Evolutionary conservation across 2,329 filamentous ascomycete species (phyloP).

Genomic region (Alternaria triticina): DNA sequence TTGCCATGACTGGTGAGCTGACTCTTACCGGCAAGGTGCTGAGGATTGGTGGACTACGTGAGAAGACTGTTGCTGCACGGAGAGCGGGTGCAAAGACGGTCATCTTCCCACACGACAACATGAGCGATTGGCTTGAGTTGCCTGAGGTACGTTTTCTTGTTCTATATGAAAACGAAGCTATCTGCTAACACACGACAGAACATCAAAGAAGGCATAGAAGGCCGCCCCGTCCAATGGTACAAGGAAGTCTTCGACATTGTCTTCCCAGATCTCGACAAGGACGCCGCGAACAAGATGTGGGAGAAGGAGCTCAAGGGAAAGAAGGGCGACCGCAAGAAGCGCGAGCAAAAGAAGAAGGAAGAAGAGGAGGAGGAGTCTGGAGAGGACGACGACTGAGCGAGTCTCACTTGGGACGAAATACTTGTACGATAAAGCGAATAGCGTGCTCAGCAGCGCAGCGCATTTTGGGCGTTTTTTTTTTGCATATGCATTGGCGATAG

Average conservation of each 20-base stretch:
- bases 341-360: slow-evolving; percentile 51
- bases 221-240: slow-evolving; percentile 92
- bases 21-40: slow-evolving; percentile 97
- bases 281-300: slow-evolving; percentile 75
- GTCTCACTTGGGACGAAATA: slow-evolving; percentile 10
- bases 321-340: slow-evolving; percentile 45
- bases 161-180: too few species aligned
- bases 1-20: slow-evolving; percentile 97
- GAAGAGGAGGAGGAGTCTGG: slow-evolving; percentile 54
- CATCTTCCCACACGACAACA: slow-evolving; percentile 93
- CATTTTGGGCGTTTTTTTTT: slow-evolving; percentile 22
- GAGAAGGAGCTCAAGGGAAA: slow-evolving; percentile 62
- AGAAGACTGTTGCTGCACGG: slow-evolving; percentile 96
- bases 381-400: slow-evolving; percentile 40
- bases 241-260: slow-evolving; percentile 89
- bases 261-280: slow-evolving; percentile 79
- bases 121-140: slow-evolving; percentile 95
- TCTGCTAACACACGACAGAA: slow-evolving; percentile 66
- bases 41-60: slow-evolving; percentile 88
- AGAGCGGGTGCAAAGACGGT: slow-evolving; percentile 91
- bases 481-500: background rate
- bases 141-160: slow-evolving; percentile 75
- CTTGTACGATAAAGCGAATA: slow-evolving; percentile 5
- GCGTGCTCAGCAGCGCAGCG: slow-evolving; percentile 5
- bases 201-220: slow-evolving; percentile 95